phyloP scores from a whole-genome alignment of 2,329 filamentous ascomycete genomes.

The Fusarium subglutinans region DNA sequence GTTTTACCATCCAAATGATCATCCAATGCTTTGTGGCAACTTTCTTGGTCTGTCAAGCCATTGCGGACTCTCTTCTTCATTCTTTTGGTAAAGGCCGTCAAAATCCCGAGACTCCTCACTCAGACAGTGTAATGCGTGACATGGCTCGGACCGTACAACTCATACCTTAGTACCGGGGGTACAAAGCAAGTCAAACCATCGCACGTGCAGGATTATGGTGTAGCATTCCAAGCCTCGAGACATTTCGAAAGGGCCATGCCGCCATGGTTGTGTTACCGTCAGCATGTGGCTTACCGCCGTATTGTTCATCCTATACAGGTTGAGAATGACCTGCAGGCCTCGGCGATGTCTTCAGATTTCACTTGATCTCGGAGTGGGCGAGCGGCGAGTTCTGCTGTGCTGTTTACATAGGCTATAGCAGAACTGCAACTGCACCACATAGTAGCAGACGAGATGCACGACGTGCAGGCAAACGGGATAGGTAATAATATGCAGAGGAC shows the following conservation, averaged over 20 bases:
- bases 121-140: slow-evolving; percentile 26
- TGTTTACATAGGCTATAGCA: slow-evolving; percentile 15
- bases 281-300: slow-evolving; percentile 40
- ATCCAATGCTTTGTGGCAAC: slow-evolving; percentile 18
- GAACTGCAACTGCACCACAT: slow-evolving; percentile 27
- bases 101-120: slow-evolving; percentile 18
- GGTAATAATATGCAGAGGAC: slow-evolving; percentile 26
- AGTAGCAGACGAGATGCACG: slow-evolving; percentile 28
- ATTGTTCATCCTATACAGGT: slow-evolving; percentile 8
- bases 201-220: slow-evolving; percentile 37
- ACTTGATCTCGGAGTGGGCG: slow-evolving; percentile 25
- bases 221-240: slow-evolving; percentile 40
- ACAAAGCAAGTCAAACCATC: slow-evolving; percentile 35
- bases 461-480: slow-evolving; percentile 26
- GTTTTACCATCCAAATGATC: slow-evolving; percentile 33
- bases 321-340: slow-evolving; percentile 30
- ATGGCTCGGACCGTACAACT: slow-evolving; percentile 27
- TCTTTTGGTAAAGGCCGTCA: slow-evolving; percentile 14
- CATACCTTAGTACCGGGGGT: neutral
- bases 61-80: neutral
- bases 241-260: slow-evolving; percentile 27
- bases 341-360: slow-evolving; percentile 7
- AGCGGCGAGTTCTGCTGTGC: slow-evolving; percentile 19
- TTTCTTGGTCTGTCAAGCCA: slow-evolving; percentile 20
- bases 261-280: slow-evolving; percentile 28